Conservation (phyloP, 768 basidiomycete species). For the Agrocybe pediades region DNA sequence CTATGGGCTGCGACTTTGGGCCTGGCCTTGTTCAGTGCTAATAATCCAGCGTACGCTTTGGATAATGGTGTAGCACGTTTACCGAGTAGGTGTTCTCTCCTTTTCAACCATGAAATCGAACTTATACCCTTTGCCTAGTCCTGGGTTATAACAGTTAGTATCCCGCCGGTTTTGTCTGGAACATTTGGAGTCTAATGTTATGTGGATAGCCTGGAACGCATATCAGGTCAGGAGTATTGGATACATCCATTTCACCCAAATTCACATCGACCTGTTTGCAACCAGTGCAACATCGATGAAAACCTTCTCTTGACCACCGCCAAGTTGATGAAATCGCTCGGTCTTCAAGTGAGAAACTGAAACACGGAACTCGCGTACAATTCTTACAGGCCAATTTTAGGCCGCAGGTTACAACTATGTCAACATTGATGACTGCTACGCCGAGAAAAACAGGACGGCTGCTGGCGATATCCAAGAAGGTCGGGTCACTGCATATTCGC, state of each 20-base stretch:
- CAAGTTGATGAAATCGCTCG: constrained; percentile 55
- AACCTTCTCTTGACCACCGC: constrained; percentile 51
- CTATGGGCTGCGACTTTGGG: constrained; percentile 22
- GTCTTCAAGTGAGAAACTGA: constrained; percentile 43
- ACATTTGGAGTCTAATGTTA: not conserved
- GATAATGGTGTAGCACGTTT: constrained; percentile 38
- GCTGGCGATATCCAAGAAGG: constrained; percentile 56
- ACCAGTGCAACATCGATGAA: constrained; percentile 62
- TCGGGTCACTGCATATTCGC: constrained; percentile 19
- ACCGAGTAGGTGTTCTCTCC: constrained; percentile 29
- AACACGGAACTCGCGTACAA: not conserved
- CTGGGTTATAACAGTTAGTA: constrained; percentile 67
- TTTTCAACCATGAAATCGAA: not conserved
- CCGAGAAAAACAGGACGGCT: constrained; percentile 53
- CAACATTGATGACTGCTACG: constrained; percentile 69
- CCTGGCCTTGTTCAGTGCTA: constrained; percentile 12
- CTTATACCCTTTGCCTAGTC: constrained; percentile 35
- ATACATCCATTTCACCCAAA: not conserved
- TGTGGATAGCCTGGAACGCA: constrained; percentile 63
- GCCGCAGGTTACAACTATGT: constrained; percentile 60
- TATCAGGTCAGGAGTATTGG: constrained; percentile 48
- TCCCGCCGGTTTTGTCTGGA: not conserved
- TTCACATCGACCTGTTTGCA: not conserved
- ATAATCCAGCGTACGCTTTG: constrained; percentile 21
- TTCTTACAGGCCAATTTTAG: constrained; percentile 25